Evolutionary conservation across 2,329 filamentous ascomycete genomes (phyloP).

Genomic region (Emericellopsis atlantica): DNA sequence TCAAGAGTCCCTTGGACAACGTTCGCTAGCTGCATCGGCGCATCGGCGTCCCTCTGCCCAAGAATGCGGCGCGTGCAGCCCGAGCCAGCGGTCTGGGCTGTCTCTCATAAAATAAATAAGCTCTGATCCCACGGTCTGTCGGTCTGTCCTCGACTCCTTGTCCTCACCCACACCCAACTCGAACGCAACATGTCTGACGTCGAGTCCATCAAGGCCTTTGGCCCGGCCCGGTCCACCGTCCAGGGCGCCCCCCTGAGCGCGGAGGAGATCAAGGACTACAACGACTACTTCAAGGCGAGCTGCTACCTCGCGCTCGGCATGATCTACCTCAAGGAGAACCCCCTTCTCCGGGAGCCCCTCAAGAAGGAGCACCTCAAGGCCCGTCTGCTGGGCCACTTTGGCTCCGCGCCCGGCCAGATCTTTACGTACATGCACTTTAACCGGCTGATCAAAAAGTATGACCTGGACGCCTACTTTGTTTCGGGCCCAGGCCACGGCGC

Average conservation of each 20-base stretch:
- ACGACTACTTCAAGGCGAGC: conserved; percentile 4
- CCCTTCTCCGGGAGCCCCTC: conserved; percentile 57
- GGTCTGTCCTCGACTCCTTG: too few species aligned
- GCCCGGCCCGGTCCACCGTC: conserved; percentile 52
- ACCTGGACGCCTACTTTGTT: conserved; percentile 59
- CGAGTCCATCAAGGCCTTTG: conserved; percentile 51
- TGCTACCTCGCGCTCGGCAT: conserved; percentile 35
- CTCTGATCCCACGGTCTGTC: too few species aligned
- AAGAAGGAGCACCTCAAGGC: conserved; percentile 60
- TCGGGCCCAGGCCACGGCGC: conserved; percentile 70
- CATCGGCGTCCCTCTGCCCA: too few species aligned
- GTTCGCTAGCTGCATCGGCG: too few species aligned
- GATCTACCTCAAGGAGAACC: conserved; percentile 67
- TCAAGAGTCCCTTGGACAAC: too few species aligned
- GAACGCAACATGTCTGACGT: conserved; percentile 21
- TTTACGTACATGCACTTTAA: conserved; percentile 79
- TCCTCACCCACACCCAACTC: not conserved
- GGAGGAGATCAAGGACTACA: conserved; percentile 4
- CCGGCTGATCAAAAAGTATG: conserved; percentile 68
- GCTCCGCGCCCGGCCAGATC: conserved; percentile 67
- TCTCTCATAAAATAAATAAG: too few species aligned
- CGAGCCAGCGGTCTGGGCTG: too few species aligned
- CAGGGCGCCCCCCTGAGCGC: conserved; percentile 46
- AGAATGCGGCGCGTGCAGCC: too few species aligned
- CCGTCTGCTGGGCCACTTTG: conserved; percentile 66